Evolutionary conservation across 1,284 basidiomycete species (phyloP).

Genomic region (Caloboletus firmus): DNA sequence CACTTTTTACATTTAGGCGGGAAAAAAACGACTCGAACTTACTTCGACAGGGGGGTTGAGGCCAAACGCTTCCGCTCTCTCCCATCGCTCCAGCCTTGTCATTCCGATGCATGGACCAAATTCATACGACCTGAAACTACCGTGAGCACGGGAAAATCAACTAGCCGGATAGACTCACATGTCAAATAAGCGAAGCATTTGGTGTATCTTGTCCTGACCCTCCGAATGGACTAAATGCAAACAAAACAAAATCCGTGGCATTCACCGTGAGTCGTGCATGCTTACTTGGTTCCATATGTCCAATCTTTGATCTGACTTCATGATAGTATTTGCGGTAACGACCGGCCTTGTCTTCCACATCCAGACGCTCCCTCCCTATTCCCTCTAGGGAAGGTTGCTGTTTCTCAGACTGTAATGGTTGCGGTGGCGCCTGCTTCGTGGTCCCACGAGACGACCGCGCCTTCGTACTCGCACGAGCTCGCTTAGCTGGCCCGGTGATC

Average conservation of each 20-base stretch:
- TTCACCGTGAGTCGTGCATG: conserved; percentile 10
- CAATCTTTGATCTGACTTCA: conserved; percentile 55
- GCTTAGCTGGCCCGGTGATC: conserved; percentile 20
- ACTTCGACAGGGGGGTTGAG: conserved; percentile 85
- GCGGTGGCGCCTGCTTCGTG: not conserved
- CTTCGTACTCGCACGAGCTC: conserved; percentile 20
- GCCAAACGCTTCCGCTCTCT: conserved; percentile 79
- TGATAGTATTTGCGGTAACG: conserved; percentile 48
- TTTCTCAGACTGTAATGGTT: conserved; percentile 8
- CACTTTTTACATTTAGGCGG: not conserved
- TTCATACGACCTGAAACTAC: conserved; percentile 58
- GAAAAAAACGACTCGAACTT: not conserved
- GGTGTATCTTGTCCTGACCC: conserved; percentile 60
- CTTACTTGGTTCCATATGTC: conserved; percentile 59
- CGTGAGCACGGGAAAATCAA: conserved; percentile 1
- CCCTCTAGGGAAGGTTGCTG: not conserved
- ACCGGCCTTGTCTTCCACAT: conserved; percentile 38
- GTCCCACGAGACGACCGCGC: not conserved
- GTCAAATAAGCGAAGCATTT: conserved; percentile 81
- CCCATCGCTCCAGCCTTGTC: conserved; percentile 83
- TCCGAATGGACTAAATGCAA: conserved; percentile 55
- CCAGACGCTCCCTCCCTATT: conserved; percentile 14
- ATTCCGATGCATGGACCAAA: conserved; percentile 88
- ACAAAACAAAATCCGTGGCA: not conserved
- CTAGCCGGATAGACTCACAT: conserved; percentile 44